Base-by-base conservation (phyloP, 495 filamentous ascomycete genomes). In the Xylaria telfairii region DNA sequence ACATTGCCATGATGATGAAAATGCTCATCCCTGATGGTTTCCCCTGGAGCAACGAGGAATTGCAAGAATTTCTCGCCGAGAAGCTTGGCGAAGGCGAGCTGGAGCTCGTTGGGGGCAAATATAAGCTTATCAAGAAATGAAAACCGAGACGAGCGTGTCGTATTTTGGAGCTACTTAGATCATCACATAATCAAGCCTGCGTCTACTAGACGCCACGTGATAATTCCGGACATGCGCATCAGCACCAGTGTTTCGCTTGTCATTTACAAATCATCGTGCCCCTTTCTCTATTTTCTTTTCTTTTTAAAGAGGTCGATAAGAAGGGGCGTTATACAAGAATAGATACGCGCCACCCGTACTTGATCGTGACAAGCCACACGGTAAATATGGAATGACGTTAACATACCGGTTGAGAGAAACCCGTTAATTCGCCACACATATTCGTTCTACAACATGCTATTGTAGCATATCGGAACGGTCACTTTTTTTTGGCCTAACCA, bases 1-100 rank as follows among this genome's bases (percentile, higher is more conserved):
- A 92, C 80, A 95, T 99, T 69, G 85, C 90, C 5, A 95, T 95
- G 91, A 97, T 98, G 93, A 83, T 99, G 84, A 92, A 91, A 78
- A 92, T 99, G 85, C 86, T 93, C 34, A 90, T 98, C 37, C 88
- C 91, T 1, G 94, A 93, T 17, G 92, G 93, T 8, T 98, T 97
- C 75, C 90, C 93, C 17, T 97, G 88, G 84, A 87, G 87, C 34
- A 86, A 86, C 44, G 90, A 92, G 75, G 90, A 93, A 79, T 77
- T 98, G 76, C 87, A 88, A 67, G 91, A 91, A 75, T 94, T 97
- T 75, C 78, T 98, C 63, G 87, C 82, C 13, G 87, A 89, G 69
- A 93, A 94, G 89, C 90, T 95, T 4, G 80, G 81, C 0, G 88
- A 84, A 63, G 92, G 90, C 53, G 89, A 89, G 76, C 78, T 97